Evolutionary conservation across 257 asterid genomes (phyloP).

Genomic region (Solanum raphanifolium): DNA sequence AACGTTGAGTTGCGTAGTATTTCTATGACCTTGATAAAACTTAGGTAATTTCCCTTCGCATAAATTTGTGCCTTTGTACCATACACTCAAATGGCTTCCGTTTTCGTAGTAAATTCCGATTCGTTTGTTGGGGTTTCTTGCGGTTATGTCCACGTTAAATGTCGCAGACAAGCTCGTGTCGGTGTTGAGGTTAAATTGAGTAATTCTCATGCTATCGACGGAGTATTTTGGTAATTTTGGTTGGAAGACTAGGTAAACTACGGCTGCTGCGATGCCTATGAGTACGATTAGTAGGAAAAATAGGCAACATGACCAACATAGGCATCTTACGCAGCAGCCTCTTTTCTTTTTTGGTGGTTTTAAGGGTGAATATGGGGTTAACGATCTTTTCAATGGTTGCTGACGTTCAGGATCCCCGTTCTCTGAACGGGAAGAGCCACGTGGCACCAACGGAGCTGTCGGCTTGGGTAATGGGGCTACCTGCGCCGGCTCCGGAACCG

Average conservation of each 20-base stretch:
- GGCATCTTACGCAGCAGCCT: constrained; percentile 37
- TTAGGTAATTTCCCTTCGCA: constrained; percentile 72
- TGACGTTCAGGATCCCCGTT: constrained; percentile 58
- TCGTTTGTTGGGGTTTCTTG: constrained; percentile 68
- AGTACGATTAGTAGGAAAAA: constrained; percentile 26
- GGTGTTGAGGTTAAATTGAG: constrained; percentile 26
- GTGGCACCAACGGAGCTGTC: constrained; percentile 53
- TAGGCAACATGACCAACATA: constrained; percentile 57
- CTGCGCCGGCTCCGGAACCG: constrained; percentile 22
- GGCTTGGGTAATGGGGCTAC: constrained; percentile 18
- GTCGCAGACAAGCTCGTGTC: constrained; percentile 54
- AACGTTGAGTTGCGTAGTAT: constrained; percentile 55
- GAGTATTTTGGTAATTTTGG: constrained; percentile 77
- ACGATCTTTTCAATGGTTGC: not conserved
- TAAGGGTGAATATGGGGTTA: not conserved
- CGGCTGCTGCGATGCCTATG: constrained; percentile 47
- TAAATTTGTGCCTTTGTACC: constrained; percentile 42
- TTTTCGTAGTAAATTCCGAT: constrained; percentile 71
- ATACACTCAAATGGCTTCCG: constrained; percentile 61
- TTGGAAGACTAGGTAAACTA: constrained; percentile 52
- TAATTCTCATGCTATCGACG: constrained; percentile 45
- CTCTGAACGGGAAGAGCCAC: constrained; percentile 48
- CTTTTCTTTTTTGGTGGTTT: constrained; percentile 37
- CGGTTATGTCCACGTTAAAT: constrained; percentile 57
- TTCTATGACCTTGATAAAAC: constrained; percentile 88